A percentile compares a stretch with the other conserved stretches of the same genome.
phyloP scores from a whole-genome alignment of 768 basidiomycete species.

The Psilocybe cubensis region DNA sequence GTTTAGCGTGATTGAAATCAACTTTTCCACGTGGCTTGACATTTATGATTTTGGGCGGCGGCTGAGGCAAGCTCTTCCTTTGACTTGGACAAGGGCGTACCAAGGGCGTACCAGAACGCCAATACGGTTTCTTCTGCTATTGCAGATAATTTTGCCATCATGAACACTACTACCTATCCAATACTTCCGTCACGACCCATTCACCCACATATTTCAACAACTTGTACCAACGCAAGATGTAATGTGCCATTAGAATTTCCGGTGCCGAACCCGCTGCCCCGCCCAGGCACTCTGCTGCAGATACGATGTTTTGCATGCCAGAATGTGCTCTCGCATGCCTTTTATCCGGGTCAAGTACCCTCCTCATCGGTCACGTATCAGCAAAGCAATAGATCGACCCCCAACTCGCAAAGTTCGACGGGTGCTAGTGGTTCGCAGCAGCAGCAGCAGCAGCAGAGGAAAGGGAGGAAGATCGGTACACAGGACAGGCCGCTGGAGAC shows the following conservation, averaged over 20 bases:
- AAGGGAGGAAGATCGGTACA: constrained; percentile 82
- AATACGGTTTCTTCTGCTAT: background rate
- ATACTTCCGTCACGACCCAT: constrained; percentile 64
- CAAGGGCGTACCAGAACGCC: too few relatives aligned
- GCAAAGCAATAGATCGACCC: constrained; percentile 16
- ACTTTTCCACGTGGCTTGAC: too few relatives aligned
- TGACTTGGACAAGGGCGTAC: too few relatives aligned
- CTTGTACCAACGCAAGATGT: constrained; percentile 58
- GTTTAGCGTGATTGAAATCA: too few relatives aligned
- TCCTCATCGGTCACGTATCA: constrained; percentile 17
- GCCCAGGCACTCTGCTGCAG: constrained; percentile 54
- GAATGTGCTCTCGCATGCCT: constrained; percentile 60
- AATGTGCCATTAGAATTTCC: constrained; percentile 65
- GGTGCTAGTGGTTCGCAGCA: constrained; percentile 4
- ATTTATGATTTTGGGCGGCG: too few relatives aligned
- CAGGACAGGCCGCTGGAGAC: constrained; percentile 89
- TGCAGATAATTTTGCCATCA: constrained; percentile 3
- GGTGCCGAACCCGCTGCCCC: constrained; percentile 57
- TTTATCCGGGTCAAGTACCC: constrained; percentile 67
- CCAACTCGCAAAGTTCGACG: constrained; percentile 6
- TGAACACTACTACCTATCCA: constrained; percentile 18
- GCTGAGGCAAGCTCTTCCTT: too few relatives aligned
- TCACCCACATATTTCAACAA: constrained; percentile 67
- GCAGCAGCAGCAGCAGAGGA: constrained; percentile 36
- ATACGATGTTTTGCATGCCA: constrained; percentile 76